Base-by-base conservation (phyloP, 495 filamentous ascomycete genomes). In the Trichoderma gamsii region DNA sequence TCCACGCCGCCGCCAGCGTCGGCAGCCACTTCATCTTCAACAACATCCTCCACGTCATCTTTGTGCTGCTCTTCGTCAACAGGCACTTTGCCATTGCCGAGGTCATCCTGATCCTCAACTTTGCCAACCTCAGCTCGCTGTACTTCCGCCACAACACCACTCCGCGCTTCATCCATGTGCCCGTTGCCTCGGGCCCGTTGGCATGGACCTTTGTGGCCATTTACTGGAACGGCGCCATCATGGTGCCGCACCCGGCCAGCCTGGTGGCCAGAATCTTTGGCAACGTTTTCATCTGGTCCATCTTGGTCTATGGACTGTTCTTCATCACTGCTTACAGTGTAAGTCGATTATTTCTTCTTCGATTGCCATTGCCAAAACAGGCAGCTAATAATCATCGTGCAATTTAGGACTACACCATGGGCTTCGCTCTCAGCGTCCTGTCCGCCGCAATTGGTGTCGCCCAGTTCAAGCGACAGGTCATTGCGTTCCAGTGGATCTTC, bases 401-500 rank as follows among this genome's bases (percentile, higher is more conserved):
- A 13, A n/a, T n/a, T 21, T 27, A 82, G 83, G 93, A 97, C 72
- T 95, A 92, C 76, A 88, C 90, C 29, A 85, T 96, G 73, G 93
- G 92, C 0, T 91, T 94, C 72, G 84, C 84, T 64, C 82, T 95
- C 64, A 89, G 87, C 73, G 81, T 92, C 38, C 79, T 97, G 64
- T 81, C 85, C 2, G 86, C 91, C 13, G 88, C 90, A 13, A 83
- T 96, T 64, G 92, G 90, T 13, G 85, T 96, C 18, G 83, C 84
- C 18, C 92, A 97, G 75, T 85, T 95, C 77, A 76, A 85, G 49
- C 82, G 84, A 72, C 87, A 90, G 76, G 73, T 86, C 49, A 82
- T 93, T 69, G 87, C 90, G 1, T 78, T 95, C 67, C 92, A 97
- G 79, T 96, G 91, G 93, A 92, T 93, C 76, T 96, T 96, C 74